Percentiles rank a stretch among this genome's conserved stretches.
Evolutionary conservation across 1,139 yeast species (phyloP).

Genomic region (Yarrowia galli): DNA sequence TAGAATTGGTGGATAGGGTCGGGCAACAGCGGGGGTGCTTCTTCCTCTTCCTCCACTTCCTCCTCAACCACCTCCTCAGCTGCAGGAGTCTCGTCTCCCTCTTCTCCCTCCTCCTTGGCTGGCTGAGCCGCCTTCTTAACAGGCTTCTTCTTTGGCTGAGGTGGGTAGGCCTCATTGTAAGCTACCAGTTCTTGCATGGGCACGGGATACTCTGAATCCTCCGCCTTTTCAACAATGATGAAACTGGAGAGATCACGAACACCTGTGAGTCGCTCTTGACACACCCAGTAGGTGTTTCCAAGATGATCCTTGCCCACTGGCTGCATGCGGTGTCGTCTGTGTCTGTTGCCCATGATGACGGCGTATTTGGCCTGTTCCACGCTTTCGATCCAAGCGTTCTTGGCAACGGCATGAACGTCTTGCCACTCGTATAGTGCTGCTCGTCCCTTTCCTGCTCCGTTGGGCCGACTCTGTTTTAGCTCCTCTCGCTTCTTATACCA

Average conservation of each 20-base stretch:
- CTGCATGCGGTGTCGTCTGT: constrained; percentile 30
- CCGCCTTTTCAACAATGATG: constrained; percentile 32
- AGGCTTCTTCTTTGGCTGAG: constrained; percentile 21
- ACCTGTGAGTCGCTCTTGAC: constrained; percentile 32
- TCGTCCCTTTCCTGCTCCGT: constrained; percentile 37
- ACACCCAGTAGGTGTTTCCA: constrained; percentile 38
- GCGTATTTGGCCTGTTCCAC: constrained; percentile 35
- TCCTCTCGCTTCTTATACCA: constrained; percentile 38
- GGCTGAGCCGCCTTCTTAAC: constrained; percentile 8
- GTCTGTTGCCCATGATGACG: constrained; percentile 25
- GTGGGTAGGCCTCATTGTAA: constrained; percentile 25
- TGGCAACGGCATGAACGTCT: constrained; percentile 23
- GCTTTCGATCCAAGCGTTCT: constrained; percentile 25
- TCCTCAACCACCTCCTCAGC: constrained; percentile 1
- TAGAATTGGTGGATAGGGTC: constrained; percentile 27
- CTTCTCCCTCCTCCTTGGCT: constrained; percentile 2
- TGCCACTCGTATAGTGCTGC: constrained; percentile 32
- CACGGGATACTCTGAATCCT: constrained; percentile 23
- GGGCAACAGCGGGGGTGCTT: constrained; percentile 6
- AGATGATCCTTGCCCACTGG: constrained; percentile 38
- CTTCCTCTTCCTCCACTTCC: constrained; percentile 14
- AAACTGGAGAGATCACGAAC: constrained; percentile 27
- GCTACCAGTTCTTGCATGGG: constrained; percentile 21
- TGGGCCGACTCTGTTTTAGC: constrained; percentile 36
- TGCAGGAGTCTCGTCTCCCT: background rate